A percentile compares a stretch with the other conserved stretches of the same genome.
Conservation (phyloP, 495 filamentous ascomycete species). For the Sphaerosporella brunnea region DNA sequence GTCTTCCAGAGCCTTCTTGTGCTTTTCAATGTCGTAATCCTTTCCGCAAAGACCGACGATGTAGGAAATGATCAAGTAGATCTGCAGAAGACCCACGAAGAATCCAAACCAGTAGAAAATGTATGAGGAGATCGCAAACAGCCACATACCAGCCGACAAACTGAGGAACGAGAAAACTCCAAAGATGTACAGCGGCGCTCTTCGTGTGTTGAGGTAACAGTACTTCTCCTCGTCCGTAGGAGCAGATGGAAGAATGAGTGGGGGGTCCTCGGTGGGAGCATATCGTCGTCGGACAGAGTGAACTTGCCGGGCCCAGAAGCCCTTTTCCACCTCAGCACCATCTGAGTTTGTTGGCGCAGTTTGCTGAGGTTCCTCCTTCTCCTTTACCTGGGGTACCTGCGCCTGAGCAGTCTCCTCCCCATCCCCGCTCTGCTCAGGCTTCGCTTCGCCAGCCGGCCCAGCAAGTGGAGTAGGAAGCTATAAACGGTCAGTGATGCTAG, state of each 20-base stretch:
- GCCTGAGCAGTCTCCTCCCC: not conserved
- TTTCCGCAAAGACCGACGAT: constrained; percentile 19
- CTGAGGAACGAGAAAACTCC: constrained; percentile 19
- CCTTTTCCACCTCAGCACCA: not conserved
- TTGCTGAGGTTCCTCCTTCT: not conserved
- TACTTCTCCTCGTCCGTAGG: constrained; percentile 24
- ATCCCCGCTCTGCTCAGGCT: not conserved
- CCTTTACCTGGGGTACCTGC: not conserved
- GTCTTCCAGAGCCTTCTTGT: constrained; percentile 15
- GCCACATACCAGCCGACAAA: constrained; percentile 23
- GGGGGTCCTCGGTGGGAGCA: constrained; percentile 8
- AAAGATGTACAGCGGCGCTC: constrained; percentile 14
- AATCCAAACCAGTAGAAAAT: constrained; percentile 19
- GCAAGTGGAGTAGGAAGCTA: not conserved
- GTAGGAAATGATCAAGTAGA: constrained; percentile 23
- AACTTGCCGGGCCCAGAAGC: constrained; percentile 1
- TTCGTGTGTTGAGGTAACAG: constrained; percentile 19
- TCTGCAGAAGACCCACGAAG: constrained; percentile 16
- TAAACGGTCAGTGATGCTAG: not conserved
- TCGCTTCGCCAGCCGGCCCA: not conserved
- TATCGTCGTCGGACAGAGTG: not conserved
- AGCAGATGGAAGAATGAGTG: constrained; percentile 16
- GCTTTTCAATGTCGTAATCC: constrained; percentile 16
- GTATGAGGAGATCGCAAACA: constrained; percentile 10
- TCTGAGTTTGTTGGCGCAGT: not conserved